These are phyloP conservation scores for Candolleomyces eurysporus DNA, from an alignment of 768 basidiomycete species.

Conservation along the genomic window DNA sequence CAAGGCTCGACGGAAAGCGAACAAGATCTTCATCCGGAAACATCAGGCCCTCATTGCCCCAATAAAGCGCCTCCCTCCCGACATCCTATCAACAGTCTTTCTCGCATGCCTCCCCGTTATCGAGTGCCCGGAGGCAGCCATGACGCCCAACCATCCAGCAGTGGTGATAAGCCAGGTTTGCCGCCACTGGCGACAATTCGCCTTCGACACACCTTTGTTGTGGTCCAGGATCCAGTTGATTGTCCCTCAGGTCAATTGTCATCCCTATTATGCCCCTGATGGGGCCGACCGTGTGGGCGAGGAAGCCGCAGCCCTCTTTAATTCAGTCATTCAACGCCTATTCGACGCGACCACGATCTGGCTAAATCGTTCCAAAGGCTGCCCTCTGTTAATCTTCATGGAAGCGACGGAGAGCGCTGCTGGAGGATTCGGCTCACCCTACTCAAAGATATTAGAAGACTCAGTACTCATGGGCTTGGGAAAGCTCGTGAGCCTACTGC, in stretches of 20 bases:
- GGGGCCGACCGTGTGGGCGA: too few relatives aligned
- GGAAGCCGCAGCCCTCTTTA: too few relatives aligned
- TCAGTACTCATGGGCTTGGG: too few relatives aligned
- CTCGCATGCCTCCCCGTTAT: background rate
- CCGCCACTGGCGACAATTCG: background rate
- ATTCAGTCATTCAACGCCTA: too few relatives aligned
- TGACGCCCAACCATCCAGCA: background rate
- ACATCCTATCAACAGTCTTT: background rate
- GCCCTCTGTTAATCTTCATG: too few relatives aligned
- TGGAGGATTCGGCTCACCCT: too few relatives aligned
- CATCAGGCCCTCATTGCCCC: background rate
- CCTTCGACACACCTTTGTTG: background rate
- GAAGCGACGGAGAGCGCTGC: too few relatives aligned
- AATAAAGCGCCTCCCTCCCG: background rate
- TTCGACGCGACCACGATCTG: too few relatives aligned
- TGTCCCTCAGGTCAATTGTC: background rate
- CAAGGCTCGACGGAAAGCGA: background rate
- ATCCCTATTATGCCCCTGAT: too few relatives aligned
- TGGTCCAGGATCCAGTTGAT: background rate
- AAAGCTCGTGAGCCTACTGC: too few relatives aligned
- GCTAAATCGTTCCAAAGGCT: too few relatives aligned
- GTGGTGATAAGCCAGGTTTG: background rate
- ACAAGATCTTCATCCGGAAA: background rate
- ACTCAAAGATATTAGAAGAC: too few relatives aligned
- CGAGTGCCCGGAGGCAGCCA: background rate